These are phyloP conservation scores for Neoboletus brunneissimus DNA, from an alignment of 768 basidiomycete species.

Conservation along the genomic window DNA sequence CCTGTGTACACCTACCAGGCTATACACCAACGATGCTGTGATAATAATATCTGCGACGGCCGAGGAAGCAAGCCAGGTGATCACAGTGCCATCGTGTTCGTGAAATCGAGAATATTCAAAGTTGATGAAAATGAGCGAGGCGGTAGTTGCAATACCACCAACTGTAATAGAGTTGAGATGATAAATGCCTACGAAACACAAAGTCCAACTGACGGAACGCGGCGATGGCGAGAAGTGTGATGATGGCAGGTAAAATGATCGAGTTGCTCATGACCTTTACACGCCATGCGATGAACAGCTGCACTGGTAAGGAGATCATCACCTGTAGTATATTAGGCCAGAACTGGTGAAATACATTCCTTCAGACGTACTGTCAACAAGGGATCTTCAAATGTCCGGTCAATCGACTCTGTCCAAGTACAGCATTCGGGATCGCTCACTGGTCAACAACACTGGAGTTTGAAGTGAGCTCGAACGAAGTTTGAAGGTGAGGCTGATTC, in stretches of 20 bases:
- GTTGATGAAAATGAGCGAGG: slow-evolving; percentile 30
- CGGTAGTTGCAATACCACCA: slow-evolving; percentile 35
- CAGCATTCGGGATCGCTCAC: slow-evolving; percentile 2
- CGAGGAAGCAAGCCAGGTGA: slow-evolving; percentile 43
- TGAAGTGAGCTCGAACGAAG: slow-evolving; percentile 20
- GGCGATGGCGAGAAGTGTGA: slow-evolving; percentile 11
- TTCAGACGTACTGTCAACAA: slow-evolving; percentile 38
- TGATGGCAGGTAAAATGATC: slow-evolving; percentile 23
- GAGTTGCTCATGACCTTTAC: slow-evolving; percentile 36
- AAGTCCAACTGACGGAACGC: slow-evolving; percentile 8
- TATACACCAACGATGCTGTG: slow-evolving; percentile 41
- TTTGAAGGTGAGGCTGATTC: not conserved
- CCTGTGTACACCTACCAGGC: slow-evolving; percentile 33
- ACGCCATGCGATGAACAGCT: slow-evolving; percentile 48
- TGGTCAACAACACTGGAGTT: slow-evolving; percentile 9
- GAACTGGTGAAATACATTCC: not conserved
- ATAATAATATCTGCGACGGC: slow-evolving; percentile 42
- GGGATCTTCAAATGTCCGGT: slow-evolving; percentile 36
- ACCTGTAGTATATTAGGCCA: slow-evolving; percentile 29
- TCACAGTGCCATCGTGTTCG: slow-evolving; percentile 32
- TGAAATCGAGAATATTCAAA: slow-evolving; percentile 33
- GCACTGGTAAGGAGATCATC: slow-evolving; percentile 43
- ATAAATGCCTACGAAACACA: no score
- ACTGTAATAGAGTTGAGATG: slow-evolving; percentile 15
- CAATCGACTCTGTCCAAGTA: not conserved